These are phyloP conservation scores for Talaromyces rugulosus DNA, from an alignment of 2,329 filamentous ascomycete species.

Conservation along the genomic window DNA sequence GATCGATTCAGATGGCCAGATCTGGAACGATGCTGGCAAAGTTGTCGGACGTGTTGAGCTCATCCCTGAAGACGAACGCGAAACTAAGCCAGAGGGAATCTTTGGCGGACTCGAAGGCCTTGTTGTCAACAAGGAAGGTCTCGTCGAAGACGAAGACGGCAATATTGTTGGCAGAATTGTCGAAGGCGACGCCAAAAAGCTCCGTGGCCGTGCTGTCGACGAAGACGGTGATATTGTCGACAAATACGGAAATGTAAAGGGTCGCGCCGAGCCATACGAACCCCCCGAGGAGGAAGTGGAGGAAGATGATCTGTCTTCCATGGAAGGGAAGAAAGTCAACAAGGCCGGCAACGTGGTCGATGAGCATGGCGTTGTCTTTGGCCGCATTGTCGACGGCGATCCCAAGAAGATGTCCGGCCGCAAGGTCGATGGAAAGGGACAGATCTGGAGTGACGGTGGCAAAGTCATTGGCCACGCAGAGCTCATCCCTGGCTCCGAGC, in stretches of 20 bases:
- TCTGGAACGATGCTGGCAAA: conserved; percentile 55
- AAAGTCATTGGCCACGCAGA: conserved; percentile 58
- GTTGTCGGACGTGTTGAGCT: conserved; percentile 55
- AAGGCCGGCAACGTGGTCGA: conserved; percentile 61
- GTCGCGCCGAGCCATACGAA: conserved; percentile 55
- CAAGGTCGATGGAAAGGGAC: conserved; percentile 59
- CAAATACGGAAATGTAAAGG: conserved; percentile 63
- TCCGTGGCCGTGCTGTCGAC: conserved; percentile 71
- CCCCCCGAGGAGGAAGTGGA: conserved; percentile 42
- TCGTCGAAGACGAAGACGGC: conserved; percentile 71
- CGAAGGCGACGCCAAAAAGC: conserved; percentile 66
- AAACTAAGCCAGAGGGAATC: conserved; percentile 52
- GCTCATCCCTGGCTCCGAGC: conserved; percentile 50
- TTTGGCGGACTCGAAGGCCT: conserved; percentile 57
- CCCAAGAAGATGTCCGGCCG: conserved; percentile 53
- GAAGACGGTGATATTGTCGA: conserved; percentile 80
- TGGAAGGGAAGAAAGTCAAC: conserved; percentile 60
- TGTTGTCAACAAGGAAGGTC: conserved; percentile 54
- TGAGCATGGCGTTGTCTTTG: conserved; percentile 54
- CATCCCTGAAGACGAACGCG: conserved; percentile 54
- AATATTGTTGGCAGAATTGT: conserved; percentile 68
- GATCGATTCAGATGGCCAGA: conserved; percentile 52
- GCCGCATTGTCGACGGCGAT: conserved; percentile 56
- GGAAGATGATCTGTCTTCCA: conserved; percentile 54
- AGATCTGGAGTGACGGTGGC: conserved; percentile 61